Evolutionary conservation across 208 protist genomes (phyloP).

Genomic region (Blastocrithidia nonstop): DNA sequence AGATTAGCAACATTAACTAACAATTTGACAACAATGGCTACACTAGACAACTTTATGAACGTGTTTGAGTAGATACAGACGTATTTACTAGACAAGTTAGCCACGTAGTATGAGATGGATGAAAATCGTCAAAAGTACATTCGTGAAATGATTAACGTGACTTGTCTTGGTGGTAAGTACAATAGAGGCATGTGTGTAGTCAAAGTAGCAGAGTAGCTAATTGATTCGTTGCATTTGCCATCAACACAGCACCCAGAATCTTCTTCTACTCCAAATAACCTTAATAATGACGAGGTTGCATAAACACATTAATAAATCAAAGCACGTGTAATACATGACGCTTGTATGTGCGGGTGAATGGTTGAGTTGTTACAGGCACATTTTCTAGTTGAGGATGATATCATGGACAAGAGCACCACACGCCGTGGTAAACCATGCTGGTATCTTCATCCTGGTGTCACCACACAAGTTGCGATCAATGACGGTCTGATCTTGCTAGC

Average conservation of each 20-base stretch:
- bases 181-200: constrained; percentile 79
- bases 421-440: constrained; percentile 92
- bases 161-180: constrained; percentile 80
- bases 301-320: constrained; percentile 9
- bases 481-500: constrained; percentile 92
- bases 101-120: constrained; percentile 50
- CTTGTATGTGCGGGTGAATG: constrained; percentile 89
- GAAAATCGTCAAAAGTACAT: constrained; percentile 54
- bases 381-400: constrained; percentile 96
- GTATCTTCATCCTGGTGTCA: constrained; percentile 86
- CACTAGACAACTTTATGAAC: constrained; percentile 52
- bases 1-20: not conserved
- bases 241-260: too few species aligned
- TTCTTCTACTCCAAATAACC: too few species aligned
- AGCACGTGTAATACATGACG: constrained; percentile 64
- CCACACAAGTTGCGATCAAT: constrained; percentile 89
- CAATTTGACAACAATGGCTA: constrained; percentile 9
- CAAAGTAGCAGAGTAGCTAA: constrained; percentile 46
- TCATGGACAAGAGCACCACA: constrained; percentile 93
- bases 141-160: constrained; percentile 72
- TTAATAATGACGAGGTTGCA: constrained; percentile 7
- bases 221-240: constrained; percentile 23
- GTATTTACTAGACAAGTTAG: constrained; percentile 32
- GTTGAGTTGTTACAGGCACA: constrained; percentile 91
- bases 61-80: constrained; percentile 69